Evolutionary conservation across 2,329 filamentous ascomycete genomes (phyloP).

Genomic region (Ceratocystis papillata): DNA sequence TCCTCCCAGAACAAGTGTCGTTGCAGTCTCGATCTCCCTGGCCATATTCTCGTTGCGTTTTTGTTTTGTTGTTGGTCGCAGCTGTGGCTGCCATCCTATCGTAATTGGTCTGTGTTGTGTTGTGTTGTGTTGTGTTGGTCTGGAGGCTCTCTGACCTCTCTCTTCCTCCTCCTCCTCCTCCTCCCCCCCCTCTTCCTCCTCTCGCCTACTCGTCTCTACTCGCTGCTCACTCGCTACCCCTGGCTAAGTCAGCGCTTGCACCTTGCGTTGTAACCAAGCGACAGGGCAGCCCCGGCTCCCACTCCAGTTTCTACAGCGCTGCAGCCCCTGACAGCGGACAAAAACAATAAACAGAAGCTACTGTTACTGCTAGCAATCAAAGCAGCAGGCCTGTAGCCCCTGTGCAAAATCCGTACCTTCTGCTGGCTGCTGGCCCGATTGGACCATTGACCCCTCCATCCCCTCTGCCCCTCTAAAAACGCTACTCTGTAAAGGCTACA

Average conservation of each 20-base stretch:
- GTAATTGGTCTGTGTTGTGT: background rate
- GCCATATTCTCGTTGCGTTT: no score
- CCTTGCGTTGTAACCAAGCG: background rate
- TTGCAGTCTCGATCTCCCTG: no score
- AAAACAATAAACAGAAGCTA: background rate
- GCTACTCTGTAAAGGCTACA: background rate
- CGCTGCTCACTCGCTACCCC: background rate
- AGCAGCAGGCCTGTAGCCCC: no score
- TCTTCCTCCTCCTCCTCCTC: background rate
- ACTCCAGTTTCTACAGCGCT: background rate
- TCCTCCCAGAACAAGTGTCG: no score
- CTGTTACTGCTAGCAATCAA: no score
- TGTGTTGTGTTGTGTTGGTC: background rate
- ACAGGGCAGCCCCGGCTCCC: background rate
- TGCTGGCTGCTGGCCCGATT: background rate
- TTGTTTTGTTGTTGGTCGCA: background rate
- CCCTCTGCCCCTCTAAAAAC: background rate
- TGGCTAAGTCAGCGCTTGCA: background rate
- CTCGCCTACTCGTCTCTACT: constrained; percentile 6
- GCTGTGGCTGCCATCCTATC: background rate
- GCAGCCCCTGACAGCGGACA: background rate
- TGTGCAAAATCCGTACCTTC: background rate
- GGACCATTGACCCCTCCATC: no score
- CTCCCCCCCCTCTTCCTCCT: background rate
- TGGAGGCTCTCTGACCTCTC: background rate